Conservation (phyloP, 768 basidiomycete species). For the Erythrobasidium yunnanense region DNA sequence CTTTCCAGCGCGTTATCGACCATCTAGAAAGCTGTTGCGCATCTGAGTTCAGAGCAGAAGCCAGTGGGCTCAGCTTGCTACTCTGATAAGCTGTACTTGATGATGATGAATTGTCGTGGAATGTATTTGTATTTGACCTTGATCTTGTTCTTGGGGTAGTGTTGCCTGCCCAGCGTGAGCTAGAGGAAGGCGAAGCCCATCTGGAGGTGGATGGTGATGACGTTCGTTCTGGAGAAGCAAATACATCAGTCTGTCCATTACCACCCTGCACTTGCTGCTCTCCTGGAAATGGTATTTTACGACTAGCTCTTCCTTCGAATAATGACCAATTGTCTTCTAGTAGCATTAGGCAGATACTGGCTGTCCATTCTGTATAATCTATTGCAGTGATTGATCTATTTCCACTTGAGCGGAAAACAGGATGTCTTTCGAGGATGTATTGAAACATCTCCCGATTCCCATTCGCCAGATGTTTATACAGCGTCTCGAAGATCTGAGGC, state of each 20-base stretch:
- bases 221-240: neutral
- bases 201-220: neutral
- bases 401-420: neutral
- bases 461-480: neutral
- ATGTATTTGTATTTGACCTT: too few relatives aligned
- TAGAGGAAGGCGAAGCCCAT: neutral
- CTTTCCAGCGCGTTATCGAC: conserved; percentile 4
- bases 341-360: neutral
- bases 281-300: neutral
- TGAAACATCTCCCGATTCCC: conserved; percentile 2
- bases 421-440: neutral
- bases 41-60: neutral
- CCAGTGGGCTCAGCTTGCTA: neutral
- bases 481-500: neutral
- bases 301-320: neutral
- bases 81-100: neutral
- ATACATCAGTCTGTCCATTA: neutral
- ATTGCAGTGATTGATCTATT: neutral
- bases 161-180: conserved; percentile 15
- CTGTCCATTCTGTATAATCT: conserved; percentile 14
- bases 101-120: too few relatives aligned
- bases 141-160: too few relatives aligned
- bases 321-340: conserved; percentile 10
- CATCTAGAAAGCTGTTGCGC: neutral
- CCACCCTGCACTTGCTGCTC: neutral